Evolutionary conservation across 1,139 yeast genomes (phyloP).

Genomic region (Debaryomyces robertsiae): DNA sequence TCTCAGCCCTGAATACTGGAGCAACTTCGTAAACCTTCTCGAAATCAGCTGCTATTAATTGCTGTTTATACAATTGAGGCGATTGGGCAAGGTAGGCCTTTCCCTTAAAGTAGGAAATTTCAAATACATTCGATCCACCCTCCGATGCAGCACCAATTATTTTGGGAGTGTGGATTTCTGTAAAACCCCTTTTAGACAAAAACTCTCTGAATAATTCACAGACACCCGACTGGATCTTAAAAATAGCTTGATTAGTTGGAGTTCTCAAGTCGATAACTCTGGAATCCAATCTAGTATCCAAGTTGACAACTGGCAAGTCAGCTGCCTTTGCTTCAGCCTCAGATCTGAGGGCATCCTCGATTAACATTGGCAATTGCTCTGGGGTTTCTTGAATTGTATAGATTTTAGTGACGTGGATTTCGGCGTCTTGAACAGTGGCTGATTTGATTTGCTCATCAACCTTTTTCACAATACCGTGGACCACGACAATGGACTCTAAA

Average conservation of each 20-base stretch:
- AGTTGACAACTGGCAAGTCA: constrained; percentile 89
- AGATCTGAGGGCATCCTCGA: constrained; percentile 95
- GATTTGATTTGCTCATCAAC: constrained; percentile 87
- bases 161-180: constrained; percentile 95
- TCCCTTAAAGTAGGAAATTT: constrained; percentile 87
- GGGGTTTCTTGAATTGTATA: constrained; percentile 86
- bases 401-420: constrained; percentile 74
- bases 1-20: constrained; percentile 98
- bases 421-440: constrained; percentile 90
- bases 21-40: constrained; percentile 95
- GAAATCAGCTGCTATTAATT: constrained; percentile 95
- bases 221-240: constrained; percentile 90
- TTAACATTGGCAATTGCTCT: constrained; percentile 85
- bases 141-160: constrained; percentile 94
- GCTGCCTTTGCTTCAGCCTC: constrained; percentile 94
- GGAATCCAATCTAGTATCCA: constrained; percentile 93
- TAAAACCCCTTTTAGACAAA: constrained; percentile 64
- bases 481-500: constrained; percentile 88
- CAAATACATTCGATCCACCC: constrained; percentile 97
- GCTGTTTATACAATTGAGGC: constrained; percentile 97
- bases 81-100: constrained; percentile 95
- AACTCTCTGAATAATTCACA: constrained; percentile 88
- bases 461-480: constrained; percentile 80
- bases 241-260: constrained; percentile 94
- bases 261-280: constrained; percentile 97